Conservation (phyloP, 139 green algal species). For the Ettlia oleoabundans region DNA sequence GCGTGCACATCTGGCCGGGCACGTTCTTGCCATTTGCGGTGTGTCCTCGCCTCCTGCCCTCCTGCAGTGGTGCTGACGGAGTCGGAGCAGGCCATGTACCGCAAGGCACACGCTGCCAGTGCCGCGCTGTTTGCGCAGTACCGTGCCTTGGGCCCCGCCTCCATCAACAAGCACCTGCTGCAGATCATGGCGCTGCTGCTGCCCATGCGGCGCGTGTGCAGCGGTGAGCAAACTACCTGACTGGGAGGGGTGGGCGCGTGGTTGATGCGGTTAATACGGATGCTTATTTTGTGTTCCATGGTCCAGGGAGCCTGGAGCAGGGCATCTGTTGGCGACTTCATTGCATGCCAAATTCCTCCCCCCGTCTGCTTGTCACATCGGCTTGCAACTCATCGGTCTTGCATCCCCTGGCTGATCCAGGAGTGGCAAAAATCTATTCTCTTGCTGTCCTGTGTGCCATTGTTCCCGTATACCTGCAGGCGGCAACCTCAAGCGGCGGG, state of each 20-base stretch:
- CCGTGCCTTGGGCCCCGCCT: slow-evolving; percentile 12
- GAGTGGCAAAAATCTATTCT: too few species aligned
- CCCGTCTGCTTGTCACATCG: too few species aligned
- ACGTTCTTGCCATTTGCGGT: not conserved
- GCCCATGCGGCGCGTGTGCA: slow-evolving; percentile 77
- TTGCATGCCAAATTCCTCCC: too few species aligned
- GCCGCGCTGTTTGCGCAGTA: slow-evolving; percentile 43
- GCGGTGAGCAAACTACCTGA: slow-evolving; percentile 6
- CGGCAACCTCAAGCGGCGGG: slow-evolving; percentile 5
- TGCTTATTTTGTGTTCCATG: too few species aligned
- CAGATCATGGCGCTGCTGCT: slow-evolving; percentile 75
- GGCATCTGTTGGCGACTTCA: too few species aligned
- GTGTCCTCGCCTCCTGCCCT: not conserved
- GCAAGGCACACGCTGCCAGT: slow-evolving; percentile 48
- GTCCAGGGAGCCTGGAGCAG: too few species aligned
- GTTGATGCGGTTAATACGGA: too few species aligned
- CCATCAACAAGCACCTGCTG: slow-evolving; percentile 63
- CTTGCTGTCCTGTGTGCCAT: too few species aligned
- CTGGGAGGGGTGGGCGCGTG: too few species aligned
- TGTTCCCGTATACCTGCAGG: not conserved
- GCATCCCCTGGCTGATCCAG: too few species aligned
- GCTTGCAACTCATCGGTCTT: too few species aligned
- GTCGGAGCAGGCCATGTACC: slow-evolving; percentile 61
- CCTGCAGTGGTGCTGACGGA: slow-evolving; percentile 61
- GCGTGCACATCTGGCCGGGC: too few species aligned